Conservation (phyloP, 1,284 basidiomycete species). For the Peniophora sp. region DNA sequence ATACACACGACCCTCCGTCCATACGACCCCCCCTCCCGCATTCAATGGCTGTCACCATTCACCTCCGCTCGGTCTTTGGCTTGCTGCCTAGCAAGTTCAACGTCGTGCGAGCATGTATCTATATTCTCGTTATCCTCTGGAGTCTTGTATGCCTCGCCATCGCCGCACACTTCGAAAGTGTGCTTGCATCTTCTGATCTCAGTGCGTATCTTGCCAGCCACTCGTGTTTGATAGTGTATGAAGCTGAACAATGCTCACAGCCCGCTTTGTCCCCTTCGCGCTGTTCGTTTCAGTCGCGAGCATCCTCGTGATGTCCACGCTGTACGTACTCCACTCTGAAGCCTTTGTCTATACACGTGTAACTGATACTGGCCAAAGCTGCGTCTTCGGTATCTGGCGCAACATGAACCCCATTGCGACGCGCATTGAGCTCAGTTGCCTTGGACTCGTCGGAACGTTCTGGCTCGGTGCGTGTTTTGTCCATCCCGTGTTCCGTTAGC, state of each 20-base stretch:
- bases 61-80: slow-evolving; percentile 18
- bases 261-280: slow-evolving; percentile 77
- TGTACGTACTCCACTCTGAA: slow-evolving; percentile 43
- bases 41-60: slow-evolving; percentile 12
- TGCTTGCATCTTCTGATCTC: slow-evolving; percentile 66
- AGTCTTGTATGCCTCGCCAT: slow-evolving; percentile 69
- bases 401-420: slow-evolving; percentile 70
- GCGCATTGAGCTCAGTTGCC: slow-evolving; percentile 61
- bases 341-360: background rate
- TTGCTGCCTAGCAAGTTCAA: slow-evolving; percentile 52
- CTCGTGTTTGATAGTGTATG: background rate
- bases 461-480: slow-evolving; percentile 57
- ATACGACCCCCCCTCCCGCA: background rate
- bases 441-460: slow-evolving; percentile 65
- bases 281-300: slow-evolving; percentile 69
- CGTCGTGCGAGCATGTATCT: slow-evolving; percentile 53
- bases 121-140: slow-evolving; percentile 64
- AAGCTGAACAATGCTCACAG: slow-evolving; percentile 26
- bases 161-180: slow-evolving; percentile 64
- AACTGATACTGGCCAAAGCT: slow-evolving; percentile 27
- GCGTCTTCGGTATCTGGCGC: slow-evolving; percentile 53
- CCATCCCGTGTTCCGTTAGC: slow-evolving; percentile 11
- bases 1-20: background rate
- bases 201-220: slow-evolving; percentile 39
- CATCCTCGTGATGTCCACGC: slow-evolving; percentile 53